Base-by-base conservation (phyloP, 441 rosid species). In the Eutrema salsugineum region DNA sequence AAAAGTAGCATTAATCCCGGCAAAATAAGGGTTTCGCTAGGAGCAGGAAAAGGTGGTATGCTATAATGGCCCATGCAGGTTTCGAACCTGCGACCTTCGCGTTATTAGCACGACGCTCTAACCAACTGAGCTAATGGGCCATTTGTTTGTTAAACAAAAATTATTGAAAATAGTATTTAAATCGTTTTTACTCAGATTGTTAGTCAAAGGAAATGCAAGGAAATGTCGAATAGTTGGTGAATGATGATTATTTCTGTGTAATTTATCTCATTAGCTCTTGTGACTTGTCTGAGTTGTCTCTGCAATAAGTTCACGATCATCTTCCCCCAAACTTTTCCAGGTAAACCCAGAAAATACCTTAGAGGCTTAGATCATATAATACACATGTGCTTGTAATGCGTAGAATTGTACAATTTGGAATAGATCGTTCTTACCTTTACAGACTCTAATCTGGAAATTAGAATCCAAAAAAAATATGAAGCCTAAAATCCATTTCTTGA, bases 21-120 rank as follows among this genome's bases (percentile, higher is more conserved):
- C 2, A 22, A 22, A 22, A 22, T 22, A 22, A 22, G n/a, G n/a
- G n/a, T n/a, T n/a, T n/a, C n/a, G n/a, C n/a, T n/a, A n/a, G n/a
- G n/a, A n/a, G n/a, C n/a, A n/a, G n/a, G n/a, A n/a, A n/a, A n/a
- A n/a, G n/a, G n/a, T n/a, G n/a, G n/a, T n/a, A n/a, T n/a, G n/a
- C n/a, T n/a, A n/a, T n/a, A 12, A 6, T 84, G 89, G 88, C 88
- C 93, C 80, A 83, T 86, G 80, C 90, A 88, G 90, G 87, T 84
- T 44, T 86, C 82, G 84, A 86, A 87, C 96, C 90, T 90, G 86
- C 78, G 90, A 88, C 87, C 90, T 86, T 88, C 83, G 91, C 85
- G 92, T 88, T 94, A 87, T 91, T 94, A 90, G 92, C 94, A 91
- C 87, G 88, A 88, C 86, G 86, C 84, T 88, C 70, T 66, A 66